phyloP scores from a whole-genome alignment of 2,329 filamentous ascomycete genomes.

The Atkinsonella texensis region DNA sequence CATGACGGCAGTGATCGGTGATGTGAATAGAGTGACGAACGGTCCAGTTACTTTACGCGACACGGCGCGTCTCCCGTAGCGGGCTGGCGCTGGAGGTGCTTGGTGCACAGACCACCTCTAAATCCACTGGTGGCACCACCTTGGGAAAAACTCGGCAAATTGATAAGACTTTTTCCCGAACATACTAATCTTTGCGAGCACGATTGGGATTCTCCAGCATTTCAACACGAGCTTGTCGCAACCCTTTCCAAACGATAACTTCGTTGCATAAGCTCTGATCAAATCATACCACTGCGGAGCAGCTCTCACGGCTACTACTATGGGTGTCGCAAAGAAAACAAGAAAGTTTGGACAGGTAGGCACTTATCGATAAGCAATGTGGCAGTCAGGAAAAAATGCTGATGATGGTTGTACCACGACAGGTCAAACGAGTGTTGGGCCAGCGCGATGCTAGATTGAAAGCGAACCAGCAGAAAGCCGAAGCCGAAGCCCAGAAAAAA shows the following conservation, averaged over 20 bases:
- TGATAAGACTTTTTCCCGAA: constrained; percentile 7
- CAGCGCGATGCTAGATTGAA: constrained; percentile 71
- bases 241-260: not conserved
- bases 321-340: constrained; percentile 84
- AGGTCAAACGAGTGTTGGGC: constrained; percentile 74
- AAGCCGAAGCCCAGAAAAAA: constrained; percentile 44
- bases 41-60: constrained; percentile 24
- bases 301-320: constrained; percentile 23
- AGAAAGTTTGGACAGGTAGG: constrained; percentile 72
- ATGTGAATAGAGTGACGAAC: constrained; percentile 10
- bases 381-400: constrained; percentile 1
- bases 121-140: constrained; percentile 20
- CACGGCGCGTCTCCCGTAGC: constrained; percentile 20
- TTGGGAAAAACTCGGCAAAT: constrained; percentile 9
- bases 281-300: not conserved
- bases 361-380: constrained; percentile 17
- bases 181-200: not conserved
- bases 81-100: constrained; percentile 8
- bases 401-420: constrained; percentile 2
- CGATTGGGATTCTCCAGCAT: constrained; percentile 1
- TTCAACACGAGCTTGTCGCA: not conserved
- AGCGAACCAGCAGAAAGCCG: constrained; percentile 62
- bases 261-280: not conserved
- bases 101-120: constrained; percentile 17
- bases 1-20: constrained; percentile 31